Base-by-base conservation (phyloP, 176 grass and related monocot species). In the Aegilops umbellulata region DNA sequence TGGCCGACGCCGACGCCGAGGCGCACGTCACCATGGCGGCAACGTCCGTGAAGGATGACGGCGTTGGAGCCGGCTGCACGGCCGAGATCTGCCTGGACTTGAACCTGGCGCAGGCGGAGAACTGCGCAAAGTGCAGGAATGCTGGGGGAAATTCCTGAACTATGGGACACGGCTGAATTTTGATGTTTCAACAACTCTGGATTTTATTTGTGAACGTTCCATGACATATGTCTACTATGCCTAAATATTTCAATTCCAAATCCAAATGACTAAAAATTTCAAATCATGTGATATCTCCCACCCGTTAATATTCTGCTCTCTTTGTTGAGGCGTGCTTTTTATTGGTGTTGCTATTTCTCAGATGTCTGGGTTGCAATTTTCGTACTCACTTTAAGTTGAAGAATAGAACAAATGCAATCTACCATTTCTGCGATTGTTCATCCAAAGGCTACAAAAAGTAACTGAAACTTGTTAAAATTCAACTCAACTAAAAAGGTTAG, bases 31-130 rank as follows among this genome's bases (percentile, higher is more conserved):
- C 80, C 8, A 14, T 10, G 3, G 60, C 69, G 10, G 60, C 44
- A 61, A 44, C 77, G 57, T 2, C 34, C 34, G 78, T 1, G 30
- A 39, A 77, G 36, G 68, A 5, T 26, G 49, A 53, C 49, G 49
- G 35, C 79, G 80, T 25, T 10, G 66, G 61, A 24, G 38, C 29
- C 17, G 78, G 12, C 22, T 27, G 79, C 7, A 60, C 16, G 12
- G 14, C 62, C 15, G 86, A 64, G 25, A 60, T 89, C 51, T 82
- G 88, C 63, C 55, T 94, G 92, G 92, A 86, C 65, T 61, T 94
- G 80, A 97, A 85, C 82, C 65, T 94, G 58, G 75, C 89, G 58
- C 87, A 92, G 38, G 83, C 89, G 27, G 89, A 16, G 29, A 79
- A 84, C 11, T 78, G 88, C 74, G 76, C 71, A 19, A 80, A 69